Percentiles rank a stretch among this genome's conserved stretches.
phyloP scores from a whole-genome alignment of 2,329 filamentous ascomycete species.

The Ophiocordyceps australis region DNA sequence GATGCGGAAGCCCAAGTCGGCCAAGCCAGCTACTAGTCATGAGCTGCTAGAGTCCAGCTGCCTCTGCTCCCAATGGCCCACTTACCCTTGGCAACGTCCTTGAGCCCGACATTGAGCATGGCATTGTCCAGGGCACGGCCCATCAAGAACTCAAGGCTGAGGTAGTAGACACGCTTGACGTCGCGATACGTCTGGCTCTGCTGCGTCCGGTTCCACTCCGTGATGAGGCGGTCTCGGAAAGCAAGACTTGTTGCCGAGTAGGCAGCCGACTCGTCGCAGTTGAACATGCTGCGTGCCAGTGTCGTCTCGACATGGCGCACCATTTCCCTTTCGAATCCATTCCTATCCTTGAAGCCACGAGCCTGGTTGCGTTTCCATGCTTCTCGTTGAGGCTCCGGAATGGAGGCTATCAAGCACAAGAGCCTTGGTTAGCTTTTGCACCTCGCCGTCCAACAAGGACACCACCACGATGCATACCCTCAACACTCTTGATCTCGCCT shows the following conservation, averaged over 20 bases:
- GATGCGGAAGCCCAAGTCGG: slow-evolving; percentile 86
- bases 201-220: slow-evolving; percentile 97
- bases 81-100: slow-evolving; percentile 64
- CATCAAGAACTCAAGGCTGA: slow-evolving; percentile 97
- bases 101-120: slow-evolving; percentile 88
- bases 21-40: slow-evolving; percentile 77
- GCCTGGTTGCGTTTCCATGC: slow-evolving; percentile 52
- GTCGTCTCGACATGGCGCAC: slow-evolving; percentile 95
- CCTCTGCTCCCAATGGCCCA: neutral
- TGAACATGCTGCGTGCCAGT: slow-evolving; percentile 88
- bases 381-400: slow-evolving; percentile 74
- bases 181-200: slow-evolving; percentile 85
- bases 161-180: slow-evolving; percentile 88
- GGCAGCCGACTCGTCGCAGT: slow-evolving; percentile 88
- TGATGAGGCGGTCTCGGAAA: slow-evolving; percentile 80
- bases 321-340: slow-evolving; percentile 73
- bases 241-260: slow-evolving; percentile 85
- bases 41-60: too few relatives aligned
- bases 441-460: too few relatives aligned
- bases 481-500: slow-evolving; percentile 80
- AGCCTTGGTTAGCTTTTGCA: too few relatives aligned
- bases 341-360: slow-evolving; percentile 55
- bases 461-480: slow-evolving; percentile 49
- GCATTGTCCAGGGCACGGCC: slow-evolving; percentile 92
- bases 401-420: slow-evolving; percentile 33